phyloP scores from a whole-genome alignment of 768 basidiomycete genomes.

The Jaapia argillacea region DNA sequence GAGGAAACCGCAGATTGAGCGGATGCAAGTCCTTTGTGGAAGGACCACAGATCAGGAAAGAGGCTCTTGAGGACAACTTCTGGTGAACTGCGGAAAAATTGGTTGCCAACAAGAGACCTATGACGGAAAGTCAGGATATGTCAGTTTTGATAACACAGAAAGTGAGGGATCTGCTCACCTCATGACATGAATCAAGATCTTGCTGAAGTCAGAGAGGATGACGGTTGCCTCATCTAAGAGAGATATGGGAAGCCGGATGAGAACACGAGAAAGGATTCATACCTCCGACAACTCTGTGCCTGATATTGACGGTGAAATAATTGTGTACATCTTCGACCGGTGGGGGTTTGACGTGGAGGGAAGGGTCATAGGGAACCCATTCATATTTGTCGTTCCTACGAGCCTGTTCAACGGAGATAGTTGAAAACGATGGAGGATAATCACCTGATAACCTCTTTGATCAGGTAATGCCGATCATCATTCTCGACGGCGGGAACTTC shows the following conservation, averaged over 20 bases:
- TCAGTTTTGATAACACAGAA: neutral
- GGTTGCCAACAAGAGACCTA: conserved; percentile 1
- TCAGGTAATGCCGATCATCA: too few species aligned
- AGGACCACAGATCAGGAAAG: neutral
- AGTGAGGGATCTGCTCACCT: neutral
- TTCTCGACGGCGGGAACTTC: too few species aligned
- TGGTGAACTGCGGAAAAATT: neutral
- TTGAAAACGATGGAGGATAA: too few species aligned
- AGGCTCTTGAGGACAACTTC: neutral
- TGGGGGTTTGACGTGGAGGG: too few species aligned
- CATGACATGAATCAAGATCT: neutral
- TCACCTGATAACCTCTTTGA: too few species aligned
- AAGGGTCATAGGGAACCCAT: too few species aligned
- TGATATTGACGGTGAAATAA: conserved; percentile 14
- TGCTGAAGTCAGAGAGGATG: neutral
- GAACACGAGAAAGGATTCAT: neutral
- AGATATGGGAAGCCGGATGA: neutral
- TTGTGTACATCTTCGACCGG: conserved; percentile 9
- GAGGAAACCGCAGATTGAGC: neutral
- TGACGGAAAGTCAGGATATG: neutral
- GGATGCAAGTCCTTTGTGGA: neutral
- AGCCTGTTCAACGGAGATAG: too few species aligned
- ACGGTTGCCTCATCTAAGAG: neutral
- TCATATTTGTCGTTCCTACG: too few species aligned
- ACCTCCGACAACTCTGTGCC: conserved; percentile 1